Conservation (phyloP, 192 early-diverging fungal species). For the Rhizoclosmatium sp. region DNA sequence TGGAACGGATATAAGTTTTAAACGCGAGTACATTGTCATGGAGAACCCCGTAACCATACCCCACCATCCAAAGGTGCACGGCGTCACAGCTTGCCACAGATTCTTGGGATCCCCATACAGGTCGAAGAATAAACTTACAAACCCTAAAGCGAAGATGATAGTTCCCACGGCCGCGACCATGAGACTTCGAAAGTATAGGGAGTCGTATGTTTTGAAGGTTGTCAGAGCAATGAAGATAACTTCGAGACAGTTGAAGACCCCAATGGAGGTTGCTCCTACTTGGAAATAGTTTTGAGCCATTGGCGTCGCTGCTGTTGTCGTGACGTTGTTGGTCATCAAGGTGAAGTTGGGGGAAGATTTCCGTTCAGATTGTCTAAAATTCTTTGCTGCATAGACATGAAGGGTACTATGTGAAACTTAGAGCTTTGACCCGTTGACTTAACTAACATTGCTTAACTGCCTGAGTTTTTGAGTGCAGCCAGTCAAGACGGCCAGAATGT, state of each 20-base stretch:
- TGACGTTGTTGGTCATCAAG: too few relatives aligned
- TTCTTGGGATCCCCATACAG: not conserved
- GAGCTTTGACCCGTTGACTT: too few relatives aligned
- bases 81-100: too few relatives aligned
- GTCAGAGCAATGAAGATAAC: constrained; percentile 37
- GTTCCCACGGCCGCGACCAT: constrained; percentile 33
- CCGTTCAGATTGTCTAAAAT: too few relatives aligned
- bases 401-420: too few relatives aligned
- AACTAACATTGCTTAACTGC: too few relatives aligned
- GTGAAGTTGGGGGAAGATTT: too few relatives aligned
- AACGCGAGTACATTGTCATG: constrained; percentile 40
- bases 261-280: constrained; percentile 27
- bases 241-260: constrained; percentile 47
- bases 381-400: too few relatives aligned
- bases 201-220: constrained; percentile 35
- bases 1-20: constrained; percentile 25
- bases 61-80: too few relatives aligned
- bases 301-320: too few relatives aligned
- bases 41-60: constrained; percentile 31
- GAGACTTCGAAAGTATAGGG: constrained; percentile 42
- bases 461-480: too few relatives aligned
- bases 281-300: constrained; percentile 31
- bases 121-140: constrained; percentile 36
- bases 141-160: constrained; percentile 41
- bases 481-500: too few relatives aligned